phyloP scores from a whole-genome alignment of 805 yeast species.

The Saccharomyces jurei region DNA sequence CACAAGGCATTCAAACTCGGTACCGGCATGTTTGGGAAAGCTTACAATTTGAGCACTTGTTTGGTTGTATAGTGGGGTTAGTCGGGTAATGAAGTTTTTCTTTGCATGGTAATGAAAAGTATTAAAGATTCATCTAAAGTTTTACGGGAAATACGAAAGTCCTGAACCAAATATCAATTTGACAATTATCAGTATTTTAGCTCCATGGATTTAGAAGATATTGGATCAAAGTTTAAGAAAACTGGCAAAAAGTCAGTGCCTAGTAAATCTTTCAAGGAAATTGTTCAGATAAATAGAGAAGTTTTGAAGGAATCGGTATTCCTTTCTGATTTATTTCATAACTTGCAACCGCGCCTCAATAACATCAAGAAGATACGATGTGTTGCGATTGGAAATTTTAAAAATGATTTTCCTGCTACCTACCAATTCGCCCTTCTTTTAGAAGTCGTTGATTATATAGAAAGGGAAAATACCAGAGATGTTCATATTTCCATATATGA shows the following conservation, averaged over 20 bases:
- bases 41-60: too few species aligned
- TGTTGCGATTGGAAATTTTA: conserved; percentile 64
- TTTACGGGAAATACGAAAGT: not conserved
- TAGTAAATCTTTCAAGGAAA: conserved; percentile 6
- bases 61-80: too few species aligned
- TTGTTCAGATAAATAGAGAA: conserved; percentile 12
- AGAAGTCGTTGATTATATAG: conserved; percentile 30
- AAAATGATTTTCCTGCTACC: conserved; percentile 48
- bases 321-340: conserved; percentile 20
- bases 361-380: conserved; percentile 42
- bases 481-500: conserved; percentile 47
- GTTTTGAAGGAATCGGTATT: conserved; percentile 23
- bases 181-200: not conserved
- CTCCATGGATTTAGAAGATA: not conserved
- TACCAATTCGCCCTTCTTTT: conserved; percentile 57
- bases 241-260: not conserved
- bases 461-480: not conserved
- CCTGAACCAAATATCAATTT: not conserved
- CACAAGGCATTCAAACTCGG: not conserved
- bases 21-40: too few species aligned
- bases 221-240: not conserved
- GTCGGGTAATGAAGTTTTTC: not conserved
- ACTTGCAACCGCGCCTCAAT: conserved; percentile 8
- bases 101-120: not conserved
- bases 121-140: not conserved